Conservation (phyloP, 805 yeast genomes). For the Candida sithepensis region DNA sequence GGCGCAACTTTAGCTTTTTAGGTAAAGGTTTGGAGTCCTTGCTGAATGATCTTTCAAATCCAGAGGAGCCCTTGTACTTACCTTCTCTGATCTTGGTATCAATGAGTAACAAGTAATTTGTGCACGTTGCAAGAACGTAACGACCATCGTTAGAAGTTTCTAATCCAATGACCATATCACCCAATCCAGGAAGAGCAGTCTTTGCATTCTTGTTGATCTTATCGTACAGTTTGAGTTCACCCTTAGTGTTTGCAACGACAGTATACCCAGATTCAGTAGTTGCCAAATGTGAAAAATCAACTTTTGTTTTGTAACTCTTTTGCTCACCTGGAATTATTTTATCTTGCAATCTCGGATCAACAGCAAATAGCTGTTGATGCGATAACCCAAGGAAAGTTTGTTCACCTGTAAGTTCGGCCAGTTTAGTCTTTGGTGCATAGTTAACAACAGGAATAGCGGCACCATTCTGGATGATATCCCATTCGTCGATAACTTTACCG, state of each 20-base stretch:
- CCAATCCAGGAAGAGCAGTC: slow-evolving; percentile 76
- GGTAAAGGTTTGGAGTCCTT: slow-evolving; percentile 67
- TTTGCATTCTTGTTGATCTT: slow-evolving; percentile 72
- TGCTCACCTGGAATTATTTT: slow-evolving; percentile 57
- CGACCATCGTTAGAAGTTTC: slow-evolving; percentile 77
- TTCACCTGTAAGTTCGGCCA: slow-evolving; percentile 70
- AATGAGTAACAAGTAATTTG: slow-evolving; percentile 63
- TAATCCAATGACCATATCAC: slow-evolving; percentile 65
- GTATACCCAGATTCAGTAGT: slow-evolving; percentile 72
- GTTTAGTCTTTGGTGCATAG: slow-evolving; percentile 70
- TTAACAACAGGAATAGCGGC: slow-evolving; percentile 43
- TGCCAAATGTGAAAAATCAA: slow-evolving; percentile 55
- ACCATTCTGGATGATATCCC: slow-evolving; percentile 47
- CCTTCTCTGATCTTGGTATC: slow-evolving; percentile 65
- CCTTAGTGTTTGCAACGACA: slow-evolving; percentile 73
- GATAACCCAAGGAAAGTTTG: slow-evolving; percentile 72
- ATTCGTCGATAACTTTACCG: slow-evolving; percentile 84
- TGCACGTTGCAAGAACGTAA: slow-evolving; percentile 80
- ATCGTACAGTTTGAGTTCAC: slow-evolving; percentile 75
- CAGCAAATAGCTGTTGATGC: slow-evolving; percentile 58
- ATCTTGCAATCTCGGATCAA: slow-evolving; percentile 73
- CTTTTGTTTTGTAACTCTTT: slow-evolving; percentile 53
- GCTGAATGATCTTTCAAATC: slow-evolving; percentile 63
- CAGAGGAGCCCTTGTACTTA: slow-evolving; percentile 53
- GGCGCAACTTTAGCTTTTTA: slow-evolving; percentile 59